Evolutionary conservation across 1,139 yeast genomes (phyloP).

Genomic region (Debaryomycetaceae sp.): DNA sequence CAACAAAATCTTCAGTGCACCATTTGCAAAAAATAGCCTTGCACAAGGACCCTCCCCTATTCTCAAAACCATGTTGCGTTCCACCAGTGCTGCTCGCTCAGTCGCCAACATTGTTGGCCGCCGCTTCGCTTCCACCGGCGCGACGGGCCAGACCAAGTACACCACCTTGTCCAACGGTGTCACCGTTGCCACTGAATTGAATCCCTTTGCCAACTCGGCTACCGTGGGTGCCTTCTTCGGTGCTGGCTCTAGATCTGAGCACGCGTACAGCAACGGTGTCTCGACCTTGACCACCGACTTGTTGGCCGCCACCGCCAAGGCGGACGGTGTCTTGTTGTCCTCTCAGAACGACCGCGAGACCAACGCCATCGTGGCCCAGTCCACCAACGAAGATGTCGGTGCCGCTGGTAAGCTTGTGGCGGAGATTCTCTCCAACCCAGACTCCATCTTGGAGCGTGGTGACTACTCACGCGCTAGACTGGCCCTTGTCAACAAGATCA

Average conservation of each 20-base stretch:
- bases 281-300: constrained; percentile 58
- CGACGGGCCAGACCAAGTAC: constrained; percentile 52
- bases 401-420: constrained; percentile 41
- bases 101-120: constrained; percentile 25
- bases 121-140: constrained; percentile 57
- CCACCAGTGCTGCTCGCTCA: constrained; percentile 5
- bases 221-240: constrained; percentile 67
- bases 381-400: constrained; percentile 39
- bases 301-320: constrained; percentile 31
- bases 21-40: neutral
- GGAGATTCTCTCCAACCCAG: constrained; percentile 32
- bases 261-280: constrained; percentile 75
- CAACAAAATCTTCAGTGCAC: neutral
- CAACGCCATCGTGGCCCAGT: constrained; percentile 50
- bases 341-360: constrained; percentile 47
- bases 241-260: constrained; percentile 78
- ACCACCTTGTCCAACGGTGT: constrained; percentile 71
- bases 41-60: neutral
- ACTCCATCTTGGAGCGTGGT: constrained; percentile 25
- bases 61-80: constrained; percentile 8
- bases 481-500: constrained; percentile 36
- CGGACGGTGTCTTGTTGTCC: constrained; percentile 44
- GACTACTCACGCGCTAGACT: constrained; percentile 33
- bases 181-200: constrained; percentile 64
- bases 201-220: constrained; percentile 52